Evolutionary conservation across 495 filamentous ascomycete species (phyloP).

Genomic region (Cryomyces antarcticus): DNA sequence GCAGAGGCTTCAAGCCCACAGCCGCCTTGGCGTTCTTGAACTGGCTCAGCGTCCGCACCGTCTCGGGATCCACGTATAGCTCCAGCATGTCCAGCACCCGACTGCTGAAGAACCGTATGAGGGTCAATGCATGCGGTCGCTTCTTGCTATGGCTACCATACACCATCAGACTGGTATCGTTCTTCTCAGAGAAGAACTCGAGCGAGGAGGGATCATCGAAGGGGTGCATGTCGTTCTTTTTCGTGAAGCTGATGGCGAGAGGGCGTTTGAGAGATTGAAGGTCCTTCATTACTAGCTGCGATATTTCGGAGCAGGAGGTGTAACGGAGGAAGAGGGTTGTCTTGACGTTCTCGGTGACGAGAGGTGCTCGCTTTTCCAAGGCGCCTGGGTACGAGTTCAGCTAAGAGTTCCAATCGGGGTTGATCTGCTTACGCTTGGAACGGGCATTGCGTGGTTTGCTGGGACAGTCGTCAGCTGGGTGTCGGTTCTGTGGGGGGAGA

Average conservation of each 20-base stretch:
- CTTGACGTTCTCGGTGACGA: slow-evolving; percentile 71
- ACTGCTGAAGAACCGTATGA: slow-evolving; percentile 63
- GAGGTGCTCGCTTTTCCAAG: slow-evolving; percentile 78
- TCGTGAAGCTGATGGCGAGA: slow-evolving; percentile 66
- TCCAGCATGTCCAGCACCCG: slow-evolving; percentile 89
- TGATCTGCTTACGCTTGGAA: slow-evolving; percentile 41
- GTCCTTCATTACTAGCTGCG: slow-evolving; percentile 63
- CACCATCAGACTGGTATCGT: slow-evolving; percentile 64
- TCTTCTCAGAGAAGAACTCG: slow-evolving; percentile 88
- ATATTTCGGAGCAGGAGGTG: slow-evolving; percentile 54
- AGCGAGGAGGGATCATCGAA: slow-evolving; percentile 77
- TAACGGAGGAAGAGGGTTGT: slow-evolving; percentile 69
- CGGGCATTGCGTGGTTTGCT: slow-evolving; percentile 87
- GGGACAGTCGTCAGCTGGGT: slow-evolving; percentile 8
- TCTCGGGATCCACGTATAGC: slow-evolving; percentile 49
- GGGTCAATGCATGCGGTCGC: slow-evolving; percentile 68
- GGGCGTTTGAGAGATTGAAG: slow-evolving; percentile 65
- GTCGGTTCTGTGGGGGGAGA: slow-evolving; percentile 1
- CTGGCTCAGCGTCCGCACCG: slow-evolving; percentile 42
- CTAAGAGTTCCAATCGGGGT: no score
- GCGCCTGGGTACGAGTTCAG: slow-evolving; percentile 16
- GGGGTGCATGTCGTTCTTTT: slow-evolving; percentile 85
- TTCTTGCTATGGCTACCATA: slow-evolving; percentile 81
- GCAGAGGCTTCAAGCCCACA: slow-evolving; percentile 68
- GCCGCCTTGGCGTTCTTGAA: slow-evolving; percentile 71